phyloP scores from a whole-genome alignment of 2,329 filamentous ascomycete genomes.

The Penicillium polonicum region DNA sequence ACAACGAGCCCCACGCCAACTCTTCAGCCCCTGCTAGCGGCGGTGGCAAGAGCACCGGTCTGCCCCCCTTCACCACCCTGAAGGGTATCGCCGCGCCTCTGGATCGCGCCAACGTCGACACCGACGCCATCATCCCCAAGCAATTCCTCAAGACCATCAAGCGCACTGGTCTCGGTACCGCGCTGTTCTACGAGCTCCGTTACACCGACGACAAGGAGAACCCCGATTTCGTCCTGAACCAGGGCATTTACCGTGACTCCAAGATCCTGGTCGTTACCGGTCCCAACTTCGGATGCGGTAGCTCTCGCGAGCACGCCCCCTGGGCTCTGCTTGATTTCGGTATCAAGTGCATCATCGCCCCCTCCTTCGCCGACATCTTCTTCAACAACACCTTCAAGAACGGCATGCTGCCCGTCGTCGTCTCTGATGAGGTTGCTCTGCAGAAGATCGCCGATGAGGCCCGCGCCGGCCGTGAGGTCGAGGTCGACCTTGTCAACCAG shows the following conservation, averaged over 20 bases:
- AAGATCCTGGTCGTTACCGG: conserved; percentile 93
- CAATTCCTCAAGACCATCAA: conserved; percentile 99
- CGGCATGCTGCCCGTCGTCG: conserved; percentile 87
- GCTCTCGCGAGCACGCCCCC: conserved; percentile 88
- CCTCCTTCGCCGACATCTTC: conserved; percentile 89
- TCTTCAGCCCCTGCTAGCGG: conserved; percentile 37
- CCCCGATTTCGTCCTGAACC: conserved; percentile 82
- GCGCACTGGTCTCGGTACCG: conserved; percentile 84
- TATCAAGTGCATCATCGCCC: conserved; percentile 89
- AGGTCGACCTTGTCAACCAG: conserved; percentile 86
- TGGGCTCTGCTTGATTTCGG: conserved; percentile 97
- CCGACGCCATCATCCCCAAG: conserved; percentile 99
- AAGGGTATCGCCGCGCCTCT: conserved; percentile 86
- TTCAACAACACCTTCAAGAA: conserved; percentile 99
- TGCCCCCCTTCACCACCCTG: conserved; percentile 79
- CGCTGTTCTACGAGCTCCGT: conserved; percentile 82
- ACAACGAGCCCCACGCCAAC: conserved; percentile 65
- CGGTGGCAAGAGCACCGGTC: conserved; percentile 56
- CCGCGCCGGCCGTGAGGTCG: conserved; percentile 74
- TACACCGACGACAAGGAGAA: conserved; percentile 76
- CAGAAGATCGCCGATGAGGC: conserved; percentile 74
- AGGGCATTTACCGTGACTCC: conserved; percentile 75
- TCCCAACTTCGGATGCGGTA: conserved; percentile 92
- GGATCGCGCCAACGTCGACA: conserved; percentile 89
- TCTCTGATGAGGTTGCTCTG: conserved; percentile 66